Evolutionary conservation across 352 stramenopile species (phyloP).

Genomic region (Phytopythium litorale): DNA sequence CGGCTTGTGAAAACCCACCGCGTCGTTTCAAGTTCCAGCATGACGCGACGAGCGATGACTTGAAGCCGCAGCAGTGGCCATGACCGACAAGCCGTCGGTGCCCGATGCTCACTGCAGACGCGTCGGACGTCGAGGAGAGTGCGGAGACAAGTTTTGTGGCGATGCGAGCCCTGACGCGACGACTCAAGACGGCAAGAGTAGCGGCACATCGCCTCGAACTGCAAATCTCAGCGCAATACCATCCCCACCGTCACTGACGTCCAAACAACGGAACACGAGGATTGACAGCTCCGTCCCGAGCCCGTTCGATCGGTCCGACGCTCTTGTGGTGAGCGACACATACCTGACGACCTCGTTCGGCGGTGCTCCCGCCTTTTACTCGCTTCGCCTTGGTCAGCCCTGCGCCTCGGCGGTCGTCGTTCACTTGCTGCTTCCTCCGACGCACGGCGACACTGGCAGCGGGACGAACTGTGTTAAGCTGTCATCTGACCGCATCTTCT

Average conservation of each 20-base stretch:
- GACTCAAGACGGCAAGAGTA: not conserved
- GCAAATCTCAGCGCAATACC: not conserved
- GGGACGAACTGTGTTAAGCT: conserved; percentile 30
- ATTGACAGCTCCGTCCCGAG: conserved; percentile 1
- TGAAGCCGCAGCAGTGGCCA: not conserved
- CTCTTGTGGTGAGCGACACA: conserved; percentile 37
- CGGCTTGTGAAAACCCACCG: not conserved
- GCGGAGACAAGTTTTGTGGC: too few species aligned
- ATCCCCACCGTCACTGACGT: not conserved
- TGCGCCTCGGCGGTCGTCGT: conserved; percentile 69
- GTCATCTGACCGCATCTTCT: conserved; percentile 67
- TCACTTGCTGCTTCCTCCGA: conserved; percentile 45
- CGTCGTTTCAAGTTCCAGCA: not conserved
- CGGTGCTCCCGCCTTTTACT: conserved; percentile 54
- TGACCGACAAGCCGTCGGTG: not conserved
- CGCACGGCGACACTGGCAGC: conserved; percentile 20
- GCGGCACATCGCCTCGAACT: not conserved
- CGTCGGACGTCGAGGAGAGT: not conserved
- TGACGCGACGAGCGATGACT: not conserved
- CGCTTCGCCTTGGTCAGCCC: conserved; percentile 44
- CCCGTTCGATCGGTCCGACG: conserved; percentile 14
- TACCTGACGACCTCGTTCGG: conserved; percentile 57
- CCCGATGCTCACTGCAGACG: not conserved
- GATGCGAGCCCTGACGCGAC: not conserved
- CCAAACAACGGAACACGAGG: not conserved